phyloP scores from a whole-genome alignment of 1,284 basidiomycete species.

The Malassezia yamatoensis region DNA sequence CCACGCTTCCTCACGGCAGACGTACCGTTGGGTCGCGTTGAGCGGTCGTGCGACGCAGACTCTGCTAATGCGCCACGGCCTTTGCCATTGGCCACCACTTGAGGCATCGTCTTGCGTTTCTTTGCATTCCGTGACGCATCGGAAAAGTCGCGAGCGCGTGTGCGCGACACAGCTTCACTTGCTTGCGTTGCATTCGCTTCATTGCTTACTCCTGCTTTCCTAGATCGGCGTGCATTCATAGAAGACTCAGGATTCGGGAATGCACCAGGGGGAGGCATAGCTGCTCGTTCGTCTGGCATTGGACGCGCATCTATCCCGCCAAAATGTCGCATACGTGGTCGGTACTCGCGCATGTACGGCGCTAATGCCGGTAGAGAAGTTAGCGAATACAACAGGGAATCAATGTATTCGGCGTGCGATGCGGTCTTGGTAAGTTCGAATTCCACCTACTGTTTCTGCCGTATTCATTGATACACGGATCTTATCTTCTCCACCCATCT shows the following conservation, averaged over 20 bases:
- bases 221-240: not conserved
- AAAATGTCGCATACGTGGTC: slow-evolving; percentile 7
- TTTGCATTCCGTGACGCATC: slow-evolving; percentile 17
- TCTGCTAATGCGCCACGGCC: not conserved
- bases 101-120: slow-evolving; percentile 24
- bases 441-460: slow-evolving; percentile 61
- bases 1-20: not conserved
- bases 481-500: slow-evolving; percentile 95
- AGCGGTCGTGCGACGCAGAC: slow-evolving; percentile 1
- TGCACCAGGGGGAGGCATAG: not conserved
- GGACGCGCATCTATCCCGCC: slow-evolving; percentile 1
- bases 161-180: not conserved
- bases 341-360: slow-evolving; percentile 8
- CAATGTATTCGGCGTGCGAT: slow-evolving; percentile 45
- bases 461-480: slow-evolving; percentile 90
- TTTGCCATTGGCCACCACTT: not conserved
- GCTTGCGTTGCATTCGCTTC: not conserved
- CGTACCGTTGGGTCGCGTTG: not conserved
- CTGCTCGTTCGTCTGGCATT: not conserved
- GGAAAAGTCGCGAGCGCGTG: slow-evolving; percentile 2
- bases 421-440: slow-evolving; percentile 22
- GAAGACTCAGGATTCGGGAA: not conserved
- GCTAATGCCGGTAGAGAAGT: slow-evolving; percentile 31
- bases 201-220: not conserved
- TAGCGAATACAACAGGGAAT: slow-evolving; percentile 33